Base-by-base conservation (phyloP, 345 rosid genomes). In the Iberis pinnata region DNA sequence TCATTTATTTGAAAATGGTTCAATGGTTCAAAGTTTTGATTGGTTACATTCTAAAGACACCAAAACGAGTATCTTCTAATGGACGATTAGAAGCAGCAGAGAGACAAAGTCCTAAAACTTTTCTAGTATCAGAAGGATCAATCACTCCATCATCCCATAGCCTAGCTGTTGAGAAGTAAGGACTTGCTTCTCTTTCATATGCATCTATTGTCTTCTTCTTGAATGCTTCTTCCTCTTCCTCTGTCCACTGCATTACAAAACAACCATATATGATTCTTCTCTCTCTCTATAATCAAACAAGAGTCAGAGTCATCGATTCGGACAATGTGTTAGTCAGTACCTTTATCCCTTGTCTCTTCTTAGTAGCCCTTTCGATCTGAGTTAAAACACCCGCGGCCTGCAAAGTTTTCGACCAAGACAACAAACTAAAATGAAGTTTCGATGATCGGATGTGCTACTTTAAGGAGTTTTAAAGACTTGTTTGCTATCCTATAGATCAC, bases 81-180 rank as follows among this genome's bases (percentile, higher is more conserved):
- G 80, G 78, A 10, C 75, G 73, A 75, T 81, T 84, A 56, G 64
- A 8, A 37, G 89, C 64, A 49, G 96, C 82, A 29, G 96, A 84
- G 63, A 84, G 77, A 72, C 84, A 75, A 43, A 80, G 78, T 37
- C 86, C 84, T 18, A 79, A 63, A 35, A 84, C 57, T 61, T 77
- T 87, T 58, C 96, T 73, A 4, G 93, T 84, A 60, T 87, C 96
- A 8, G 78, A 83, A n/a, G 96, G 98, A 70, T 90, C 89, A 18
- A 90, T 87, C 58, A 90, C 74, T 42, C 98, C 96, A 18, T 90
- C 96, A 40, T 84, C 98, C 98, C 98, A 87, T 7, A 90, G 92
- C 75, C 98, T 75, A 12, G 92, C 89, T 5, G 98, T 80, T 15
- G 92, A 90, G 75, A 75, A 90, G 76, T 78, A 90, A 4, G 82